Percentiles rank a stretch among this genome's conserved stretches.
phyloP scores from a whole-genome alignment of 2,329 filamentous ascomycete genomes.

The Sarocladium oryzae region DNA sequence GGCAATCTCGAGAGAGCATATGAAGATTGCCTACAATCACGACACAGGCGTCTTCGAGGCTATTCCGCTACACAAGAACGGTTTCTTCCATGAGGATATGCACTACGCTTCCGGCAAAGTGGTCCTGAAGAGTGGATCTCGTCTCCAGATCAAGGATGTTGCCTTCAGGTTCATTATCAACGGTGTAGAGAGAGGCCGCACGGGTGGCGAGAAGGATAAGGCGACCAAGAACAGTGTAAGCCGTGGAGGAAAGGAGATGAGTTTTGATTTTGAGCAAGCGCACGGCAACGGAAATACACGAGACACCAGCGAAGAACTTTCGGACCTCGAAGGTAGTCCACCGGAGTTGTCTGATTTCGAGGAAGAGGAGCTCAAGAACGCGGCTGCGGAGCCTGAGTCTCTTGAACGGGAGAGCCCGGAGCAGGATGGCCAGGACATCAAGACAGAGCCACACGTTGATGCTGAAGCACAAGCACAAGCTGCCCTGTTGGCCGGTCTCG shows the following conservation, averaged over 20 bases:
- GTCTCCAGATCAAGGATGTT: conserved; percentile 67
- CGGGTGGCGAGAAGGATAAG: conserved; percentile 51
- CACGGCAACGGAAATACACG: conserved; percentile 49
- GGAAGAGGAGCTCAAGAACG: conserved; percentile 26
- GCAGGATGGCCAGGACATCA: conserved; percentile 21
- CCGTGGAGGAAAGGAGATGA: conserved; percentile 60
- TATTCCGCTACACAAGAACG: conserved; percentile 55
- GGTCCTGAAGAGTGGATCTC: conserved; percentile 55
- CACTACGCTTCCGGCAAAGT: conserved; percentile 37
- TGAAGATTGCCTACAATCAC: conserved; percentile 65
- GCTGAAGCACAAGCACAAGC: conserved; percentile 4
- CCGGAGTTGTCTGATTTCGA: conserved; percentile 33
- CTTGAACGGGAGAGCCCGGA: conserved; percentile 21
- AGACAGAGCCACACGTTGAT: conserved; percentile 17
- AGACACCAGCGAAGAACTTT: conserved; percentile 49
- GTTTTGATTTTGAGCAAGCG: conserved; percentile 63
- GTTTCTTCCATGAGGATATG: conserved; percentile 60
- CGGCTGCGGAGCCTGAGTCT: conserved; percentile 10
- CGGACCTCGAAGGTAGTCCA: conserved; percentile 35
- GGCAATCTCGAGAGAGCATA: conserved; percentile 66
- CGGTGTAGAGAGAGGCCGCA: conserved; percentile 49
- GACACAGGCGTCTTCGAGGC: conserved; percentile 59
- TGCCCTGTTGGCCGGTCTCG: conserved; percentile 2
- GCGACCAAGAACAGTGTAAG: conserved; percentile 41
- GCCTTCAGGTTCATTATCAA: conserved; percentile 64